Evolutionary conservation across 768 basidiomycete genomes (phyloP), one percentile per base, ranked within the genome.

Genomic region (Multifurca ochricompacta): DNA sequence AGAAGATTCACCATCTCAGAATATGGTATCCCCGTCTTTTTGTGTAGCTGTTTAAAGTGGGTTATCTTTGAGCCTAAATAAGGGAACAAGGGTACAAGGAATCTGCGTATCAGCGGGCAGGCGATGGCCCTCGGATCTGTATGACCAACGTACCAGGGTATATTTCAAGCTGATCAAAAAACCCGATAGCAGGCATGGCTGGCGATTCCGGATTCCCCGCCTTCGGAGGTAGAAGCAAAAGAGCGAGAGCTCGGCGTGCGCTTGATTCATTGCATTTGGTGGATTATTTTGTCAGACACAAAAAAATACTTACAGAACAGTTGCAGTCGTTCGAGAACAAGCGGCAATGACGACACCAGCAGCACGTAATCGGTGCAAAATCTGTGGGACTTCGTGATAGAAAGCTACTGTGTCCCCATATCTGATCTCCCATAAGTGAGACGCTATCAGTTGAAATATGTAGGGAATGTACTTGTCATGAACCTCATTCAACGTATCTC

Each of bases 1-100:
- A 13, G 36, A 6, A 3, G 21, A 48, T 73, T 19, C 41, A 85
- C 87, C 89, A 92, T 92, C 58, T 90, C 82, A 7, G 77, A 76
- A 63, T 88, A 91, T 0, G 87, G 80, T 46, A 92, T 80, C 2
- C 82, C 83, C 0, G 89, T 91, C 61, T 79, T 76, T 44, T 78
- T 70, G 64, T 90, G 84, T 21, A 57, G 50, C 21, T 42, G 32
- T 31, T 57, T 51, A 34, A 57, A 57, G 11, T 57, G 56, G 0
- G 77, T 75, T 16, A 91, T 70, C 70, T 94, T 93, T 21, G 89
- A 89, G 14, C 86, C 84, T 82, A 62, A 47, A n/a, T 5, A 53
- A 31, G 19, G 36, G n/a, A 10, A 35, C n/a, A n/a, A n/a, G n/a
- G n/a, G n/a, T n/a, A 27, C 16, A 45, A 39, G 10, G 19, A 6